Evolutionary conservation across 2,329 filamentous ascomycete species (phyloP).

Genomic region (Alternaria sp.): DNA sequence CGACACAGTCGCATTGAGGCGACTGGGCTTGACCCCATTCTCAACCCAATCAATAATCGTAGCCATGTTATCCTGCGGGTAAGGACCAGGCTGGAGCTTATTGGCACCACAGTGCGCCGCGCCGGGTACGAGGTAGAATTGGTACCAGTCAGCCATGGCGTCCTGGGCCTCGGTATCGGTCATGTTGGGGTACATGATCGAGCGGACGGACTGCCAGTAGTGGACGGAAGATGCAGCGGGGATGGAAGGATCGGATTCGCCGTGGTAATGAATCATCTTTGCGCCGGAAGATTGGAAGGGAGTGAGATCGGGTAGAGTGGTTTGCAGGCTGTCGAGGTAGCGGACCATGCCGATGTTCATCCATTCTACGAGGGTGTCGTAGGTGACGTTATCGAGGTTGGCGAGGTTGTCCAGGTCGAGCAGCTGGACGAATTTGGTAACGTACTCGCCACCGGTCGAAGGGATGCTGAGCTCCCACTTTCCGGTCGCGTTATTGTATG

Average conservation of each 20-base stretch:
- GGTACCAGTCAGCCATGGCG: constrained; percentile 61
- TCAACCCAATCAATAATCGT: constrained; percentile 59
- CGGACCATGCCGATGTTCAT: constrained; percentile 58
- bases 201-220: constrained; percentile 62
- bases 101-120: constrained; percentile 57
- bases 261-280: constrained; percentile 66
- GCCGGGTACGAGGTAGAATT: constrained; percentile 62
- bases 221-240: constrained; percentile 62
- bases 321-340: constrained; percentile 61
- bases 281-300: constrained; percentile 58
- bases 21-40: constrained; percentile 54
- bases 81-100: constrained; percentile 43
- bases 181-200: constrained; percentile 56
- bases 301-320: constrained; percentile 61
- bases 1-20: constrained; percentile 51
- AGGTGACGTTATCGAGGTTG: constrained; percentile 53
- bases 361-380: constrained; percentile 64
- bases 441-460: constrained; percentile 49
- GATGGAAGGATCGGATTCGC: constrained; percentile 62
- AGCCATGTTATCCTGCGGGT: constrained; percentile 51
- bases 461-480: constrained; percentile 44
- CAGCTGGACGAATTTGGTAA: constrained; percentile 54
- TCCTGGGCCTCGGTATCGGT: constrained; percentile 48
- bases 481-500: constrained; percentile 43
- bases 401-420: constrained; percentile 30